phyloP scores from a whole-genome alignment of 208 protist species.

The Leishmania tropica region DNA sequence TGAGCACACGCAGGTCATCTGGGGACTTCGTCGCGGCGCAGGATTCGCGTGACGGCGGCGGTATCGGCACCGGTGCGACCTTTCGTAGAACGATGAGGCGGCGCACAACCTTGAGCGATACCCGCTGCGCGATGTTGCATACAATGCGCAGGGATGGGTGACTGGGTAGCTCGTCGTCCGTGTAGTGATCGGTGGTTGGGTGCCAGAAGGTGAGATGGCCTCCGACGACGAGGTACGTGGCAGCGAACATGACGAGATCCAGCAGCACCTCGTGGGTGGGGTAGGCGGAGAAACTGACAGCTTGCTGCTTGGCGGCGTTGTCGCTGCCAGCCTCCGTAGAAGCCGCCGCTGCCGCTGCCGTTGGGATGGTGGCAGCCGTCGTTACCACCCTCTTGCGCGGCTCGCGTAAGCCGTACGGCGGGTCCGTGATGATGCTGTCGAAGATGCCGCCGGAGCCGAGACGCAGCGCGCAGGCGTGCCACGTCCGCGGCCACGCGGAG shows the following conservation, averaged over 20 bases:
- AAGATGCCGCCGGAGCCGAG: constrained; percentile 53
- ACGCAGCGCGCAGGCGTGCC: constrained; percentile 15
- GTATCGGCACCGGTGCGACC: constrained; percentile 34
- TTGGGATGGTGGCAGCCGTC: not conserved
- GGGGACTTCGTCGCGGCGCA: constrained; percentile 44
- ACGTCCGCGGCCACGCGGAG: constrained; percentile 51
- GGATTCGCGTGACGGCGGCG: constrained; percentile 41
- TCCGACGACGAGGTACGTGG: constrained; percentile 80
- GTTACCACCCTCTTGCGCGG: constrained; percentile 48
- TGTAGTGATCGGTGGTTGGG: constrained; percentile 92
- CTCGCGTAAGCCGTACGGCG: constrained; percentile 91
- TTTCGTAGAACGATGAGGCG: constrained; percentile 76
- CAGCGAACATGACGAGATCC: constrained; percentile 94
- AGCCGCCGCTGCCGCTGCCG: not conserved
- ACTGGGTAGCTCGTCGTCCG: constrained; percentile 85
- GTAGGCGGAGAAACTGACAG: constrained; percentile 26
- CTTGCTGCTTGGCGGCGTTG: not conserved
- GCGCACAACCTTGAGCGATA: constrained; percentile 86
- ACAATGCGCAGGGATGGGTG: constrained; percentile 91
- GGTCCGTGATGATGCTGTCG: constrained; percentile 94
- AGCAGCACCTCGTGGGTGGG: constrained; percentile 74
- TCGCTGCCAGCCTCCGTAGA: not conserved
- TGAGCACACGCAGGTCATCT: constrained; percentile 61
- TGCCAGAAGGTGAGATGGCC: constrained; percentile 95
- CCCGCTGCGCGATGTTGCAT: constrained; percentile 72